These are phyloP conservation scores for Stagonosporopsis vannaccii DNA, from an alignment of 2,329 filamentous ascomycete species.

Conservation along the genomic window DNA sequence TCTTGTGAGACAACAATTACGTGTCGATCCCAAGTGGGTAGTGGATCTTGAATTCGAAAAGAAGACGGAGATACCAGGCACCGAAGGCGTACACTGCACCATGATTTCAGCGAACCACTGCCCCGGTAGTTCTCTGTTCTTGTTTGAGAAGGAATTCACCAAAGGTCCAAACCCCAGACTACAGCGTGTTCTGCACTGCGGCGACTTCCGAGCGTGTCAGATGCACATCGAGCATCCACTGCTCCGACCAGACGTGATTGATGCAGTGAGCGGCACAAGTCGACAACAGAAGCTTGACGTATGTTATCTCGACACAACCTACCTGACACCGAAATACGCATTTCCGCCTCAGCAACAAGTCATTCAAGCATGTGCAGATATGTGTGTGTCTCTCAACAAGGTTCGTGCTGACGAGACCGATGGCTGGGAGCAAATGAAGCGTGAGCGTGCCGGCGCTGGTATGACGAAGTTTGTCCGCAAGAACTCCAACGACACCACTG, in stretches of 20 bases:
- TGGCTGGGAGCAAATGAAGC: conserved; percentile 64
- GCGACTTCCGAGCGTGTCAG: conserved; percentile 91
- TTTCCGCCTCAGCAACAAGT: conserved; percentile 91
- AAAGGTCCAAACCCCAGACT: conserved; percentile 66
- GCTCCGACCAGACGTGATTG: conserved; percentile 75
- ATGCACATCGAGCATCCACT: conserved; percentile 84
- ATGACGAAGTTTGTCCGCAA: conserved; percentile 69
- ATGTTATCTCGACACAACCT: conserved; percentile 97
- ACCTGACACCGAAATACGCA: conserved; percentile 92
- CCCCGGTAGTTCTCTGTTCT: conserved; percentile 89
- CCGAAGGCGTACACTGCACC: conserved; percentile 82
- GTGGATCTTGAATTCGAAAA: conserved; percentile 85
- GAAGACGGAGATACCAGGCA: conserved; percentile 78
- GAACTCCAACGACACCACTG: conserved; percentile 39
- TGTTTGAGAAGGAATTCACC: conserved; percentile 81
- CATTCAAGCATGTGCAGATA: conserved; percentile 83
- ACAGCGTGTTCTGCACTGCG: conserved; percentile 90
- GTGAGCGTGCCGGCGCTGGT: conserved; percentile 61
- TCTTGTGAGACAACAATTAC: conserved; percentile 83
- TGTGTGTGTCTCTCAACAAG: conserved; percentile 80
- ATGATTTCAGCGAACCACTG: conserved; percentile 98
- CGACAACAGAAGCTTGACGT: conserved; percentile 89
- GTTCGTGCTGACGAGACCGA: conserved; percentile 66
- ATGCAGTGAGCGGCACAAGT: conserved; percentile 72
- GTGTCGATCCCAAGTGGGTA: conserved; percentile 85